Evolutionary conservation across 441 rosid species (phyloP), one percentile per base, ranked within the genome.

Genomic region (Omphalea diandra): DNA sequence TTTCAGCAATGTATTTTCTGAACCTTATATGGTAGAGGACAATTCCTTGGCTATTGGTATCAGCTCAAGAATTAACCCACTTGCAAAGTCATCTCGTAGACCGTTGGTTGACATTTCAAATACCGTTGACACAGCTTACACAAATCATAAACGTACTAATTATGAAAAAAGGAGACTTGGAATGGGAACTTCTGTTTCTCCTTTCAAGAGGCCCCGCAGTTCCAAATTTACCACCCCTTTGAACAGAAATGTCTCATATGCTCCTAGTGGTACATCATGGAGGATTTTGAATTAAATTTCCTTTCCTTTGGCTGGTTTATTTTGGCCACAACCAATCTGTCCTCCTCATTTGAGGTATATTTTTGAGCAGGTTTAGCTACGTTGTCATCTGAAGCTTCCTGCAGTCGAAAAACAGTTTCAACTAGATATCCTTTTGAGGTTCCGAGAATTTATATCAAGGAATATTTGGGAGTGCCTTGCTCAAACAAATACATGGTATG

Each of bases 131-230:
- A 50, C 57, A 50, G 36, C 60, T 66, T 68, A 67, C 72, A 67
- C 74, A 49, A 59, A 75, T 49, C 55, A 47, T 17, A 29, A 44
- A n/a, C 78, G 67, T 17, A 55, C 38, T 65, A 68, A 47, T 63
- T 18, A 55, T 43, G 82, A 79, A 50, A 83, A 67, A 71, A 80
- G 69, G 74, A 81, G 65, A 68, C 36, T 73, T 43, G 75, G 74
- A 49, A 74, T 73, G 20, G 70, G 68, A 38, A 70, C 54, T 68
- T 87, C 80, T 36, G 54, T 74, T 56, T 80, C 97, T 71, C 90
- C 93, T 68, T 95, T 90, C 80, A 95, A 92, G 85, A 89, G 77
- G 82, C 98, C 99, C 18, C 88, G 96, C 60, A 84, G 68, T 81
- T 85, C 93, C 59, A 82, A 85, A 68, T 86, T 86, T 75, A 80